Evolutionary conservation across 495 filamentous ascomycete genomes (phyloP).

Genomic region (Podospora anserina): DNA sequence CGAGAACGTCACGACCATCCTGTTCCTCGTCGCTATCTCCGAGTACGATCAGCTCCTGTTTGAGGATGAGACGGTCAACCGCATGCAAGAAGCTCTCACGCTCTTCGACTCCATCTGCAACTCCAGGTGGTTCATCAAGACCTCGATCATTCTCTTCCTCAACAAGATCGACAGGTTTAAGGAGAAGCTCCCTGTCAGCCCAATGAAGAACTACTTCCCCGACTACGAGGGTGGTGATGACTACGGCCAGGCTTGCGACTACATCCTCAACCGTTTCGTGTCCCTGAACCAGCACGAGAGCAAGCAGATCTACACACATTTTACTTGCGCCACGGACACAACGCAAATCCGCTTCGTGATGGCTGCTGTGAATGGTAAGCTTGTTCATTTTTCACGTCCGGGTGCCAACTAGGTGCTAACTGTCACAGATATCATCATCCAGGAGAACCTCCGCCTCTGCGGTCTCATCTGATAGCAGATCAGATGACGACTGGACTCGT

Average conservation of each 20-base stretch:
- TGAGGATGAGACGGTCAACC: conserved; percentile 92
- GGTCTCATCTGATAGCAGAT: conserved; percentile 76
- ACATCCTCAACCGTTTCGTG: conserved; percentile 95
- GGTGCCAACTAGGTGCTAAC: conserved; percentile 30
- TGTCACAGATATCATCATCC: conserved; percentile 91
- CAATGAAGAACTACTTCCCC: conserved; percentile 99
- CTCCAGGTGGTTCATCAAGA: conserved; percentile 99
- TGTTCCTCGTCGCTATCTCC: conserved; percentile 98
- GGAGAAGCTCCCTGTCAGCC: conserved; percentile 98
- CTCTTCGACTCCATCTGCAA: conserved; percentile 99
- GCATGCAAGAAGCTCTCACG: conserved; percentile 98
- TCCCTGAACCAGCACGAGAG: conserved; percentile 97
- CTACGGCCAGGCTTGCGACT: conserved; percentile 90
- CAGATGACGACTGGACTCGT: neutral
- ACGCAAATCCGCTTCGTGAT: conserved; percentile 99
- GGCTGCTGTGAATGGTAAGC: conserved; percentile 97
- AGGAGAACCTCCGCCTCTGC: conserved; percentile 97
- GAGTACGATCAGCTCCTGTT: conserved; percentile 98
- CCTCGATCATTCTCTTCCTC: conserved; percentile 97
- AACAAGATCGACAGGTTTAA: conserved; percentile 99
- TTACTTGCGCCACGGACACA: conserved; percentile 97
- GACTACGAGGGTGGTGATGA: conserved; percentile 96
- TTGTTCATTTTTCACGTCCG: neutral
- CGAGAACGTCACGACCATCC: conserved; percentile 97
- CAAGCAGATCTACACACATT: conserved; percentile 99